Percentiles rank a stretch among this genome's conserved stretches.
Conservation (phyloP, 2,329 filamentous ascomycete genomes). For the Diplodia intermedia region DNA sequence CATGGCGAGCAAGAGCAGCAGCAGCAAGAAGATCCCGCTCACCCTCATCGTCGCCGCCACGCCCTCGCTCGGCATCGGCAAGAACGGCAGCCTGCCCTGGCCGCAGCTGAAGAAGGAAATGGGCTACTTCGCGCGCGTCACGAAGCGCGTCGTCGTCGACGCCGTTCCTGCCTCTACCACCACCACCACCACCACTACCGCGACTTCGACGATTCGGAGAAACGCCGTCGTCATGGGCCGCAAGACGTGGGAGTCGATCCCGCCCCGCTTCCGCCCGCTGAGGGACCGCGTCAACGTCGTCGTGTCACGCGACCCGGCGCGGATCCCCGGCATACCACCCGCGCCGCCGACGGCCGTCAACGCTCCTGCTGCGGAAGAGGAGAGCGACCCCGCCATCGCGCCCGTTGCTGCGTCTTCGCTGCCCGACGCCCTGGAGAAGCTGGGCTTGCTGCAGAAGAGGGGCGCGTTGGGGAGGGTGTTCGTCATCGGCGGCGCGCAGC, state of each 20-base stretch:
- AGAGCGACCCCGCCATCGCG: background rate
- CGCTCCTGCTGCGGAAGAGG: too few species aligned
- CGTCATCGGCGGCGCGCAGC: constrained; percentile 87
- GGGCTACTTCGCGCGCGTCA: constrained; percentile 92
- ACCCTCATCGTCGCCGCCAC: constrained; percentile 96
- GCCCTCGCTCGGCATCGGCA: constrained; percentile 87
- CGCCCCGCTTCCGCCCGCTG: constrained; percentile 77
- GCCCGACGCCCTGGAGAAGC: constrained; percentile 9
- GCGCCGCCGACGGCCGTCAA: background rate
- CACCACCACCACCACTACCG: constrained; percentile 38
- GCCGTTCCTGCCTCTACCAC: constrained; percentile 34
- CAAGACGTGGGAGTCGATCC: constrained; percentile 95
- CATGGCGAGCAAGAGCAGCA: background rate
- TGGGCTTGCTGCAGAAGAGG: constrained; percentile 34
- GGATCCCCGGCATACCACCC: background rate
- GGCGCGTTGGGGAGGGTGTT: constrained; percentile 67
- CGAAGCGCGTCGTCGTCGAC: constrained; percentile 66
- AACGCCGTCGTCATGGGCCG: constrained; percentile 93
- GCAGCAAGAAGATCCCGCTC: constrained; percentile 59
- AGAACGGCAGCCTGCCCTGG: constrained; percentile 82
- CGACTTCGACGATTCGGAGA: background rate
- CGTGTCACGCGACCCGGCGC: constrained; percentile 62
- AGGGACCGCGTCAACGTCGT: constrained; percentile 82
- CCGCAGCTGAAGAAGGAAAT: constrained; percentile 88
- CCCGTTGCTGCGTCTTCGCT: constrained; percentile 5